These are phyloP conservation scores for Suillus subaureus DNA, from an alignment of 768 basidiomycete species.

Conservation along the genomic window DNA sequence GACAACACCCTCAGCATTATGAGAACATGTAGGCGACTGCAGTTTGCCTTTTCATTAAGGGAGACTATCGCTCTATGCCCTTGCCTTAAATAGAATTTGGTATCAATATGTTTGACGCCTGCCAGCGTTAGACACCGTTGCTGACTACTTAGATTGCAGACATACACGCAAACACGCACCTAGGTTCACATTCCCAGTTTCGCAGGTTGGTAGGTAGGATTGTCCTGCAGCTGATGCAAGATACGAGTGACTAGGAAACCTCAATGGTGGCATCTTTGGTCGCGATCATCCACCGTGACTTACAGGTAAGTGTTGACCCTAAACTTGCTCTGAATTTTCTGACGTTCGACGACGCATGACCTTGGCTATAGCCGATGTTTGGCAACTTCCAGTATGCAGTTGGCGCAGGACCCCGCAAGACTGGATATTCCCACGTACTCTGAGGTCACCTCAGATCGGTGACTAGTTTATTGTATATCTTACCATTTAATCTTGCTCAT, in stretches of 20 bases:
- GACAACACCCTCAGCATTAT: not conserved
- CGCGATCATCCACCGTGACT: not conserved
- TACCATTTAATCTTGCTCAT: not conserved
- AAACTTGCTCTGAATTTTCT: not conserved
- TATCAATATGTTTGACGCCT: not conserved
- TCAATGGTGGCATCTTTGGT: not conserved
- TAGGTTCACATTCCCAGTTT: not conserved
- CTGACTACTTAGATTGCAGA: not conserved
- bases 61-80: not conserved
- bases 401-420: not conserved
- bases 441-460: not conserved
- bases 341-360: not conserved
- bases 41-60: not conserved
- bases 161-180: not conserved
- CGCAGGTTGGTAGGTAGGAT: not conserved
- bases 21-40: not conserved
- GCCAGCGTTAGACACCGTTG: not conserved
- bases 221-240: not conserved
- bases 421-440: not conserved
- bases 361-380: not conserved
- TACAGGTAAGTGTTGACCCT: not conserved
- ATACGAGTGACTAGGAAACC: not conserved
- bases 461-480: too few relatives aligned
- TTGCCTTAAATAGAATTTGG: not conserved
- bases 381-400: not conserved